These are phyloP conservation scores for Solanum medicagineum DNA, from an alignment of 257 asterid genomes.

Conservation along the genomic window DNA sequence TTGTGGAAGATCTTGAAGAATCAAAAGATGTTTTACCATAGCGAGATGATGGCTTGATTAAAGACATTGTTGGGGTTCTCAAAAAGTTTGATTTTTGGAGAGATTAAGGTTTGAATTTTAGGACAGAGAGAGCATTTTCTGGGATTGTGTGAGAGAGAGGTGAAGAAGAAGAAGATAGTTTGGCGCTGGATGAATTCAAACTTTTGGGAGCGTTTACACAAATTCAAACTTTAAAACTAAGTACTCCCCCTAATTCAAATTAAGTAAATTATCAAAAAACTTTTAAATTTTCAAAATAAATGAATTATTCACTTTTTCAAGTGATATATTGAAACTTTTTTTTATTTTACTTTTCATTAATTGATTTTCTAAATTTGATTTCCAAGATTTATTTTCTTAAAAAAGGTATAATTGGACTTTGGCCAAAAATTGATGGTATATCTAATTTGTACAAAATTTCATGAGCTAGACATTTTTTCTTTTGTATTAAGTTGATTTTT, in stretches of 20 bases:
- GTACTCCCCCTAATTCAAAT: no score
- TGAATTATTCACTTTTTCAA: no score
- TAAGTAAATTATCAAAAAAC: no score
- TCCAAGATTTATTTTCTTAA: no score
- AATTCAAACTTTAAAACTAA: no score
- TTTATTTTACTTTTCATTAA: no score
- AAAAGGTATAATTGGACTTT: no score
- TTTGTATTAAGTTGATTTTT: not conserved
- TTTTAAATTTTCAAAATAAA: no score
- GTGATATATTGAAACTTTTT: no score
- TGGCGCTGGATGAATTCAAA: constrained; percentile 2
- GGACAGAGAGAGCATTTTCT: not conserved
- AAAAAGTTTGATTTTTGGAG: not conserved
- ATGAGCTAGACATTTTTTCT: not conserved
- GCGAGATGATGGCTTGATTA: constrained; percentile 63
- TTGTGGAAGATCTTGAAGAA: constrained; percentile 43
- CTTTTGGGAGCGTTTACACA: not conserved
- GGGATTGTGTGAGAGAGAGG: not conserved
- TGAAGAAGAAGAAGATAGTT: not conserved
- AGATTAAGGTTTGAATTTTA: not conserved
- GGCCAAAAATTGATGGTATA: not conserved
- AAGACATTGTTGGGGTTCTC: constrained; percentile 37
- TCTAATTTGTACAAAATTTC: not conserved
- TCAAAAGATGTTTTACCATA: constrained; percentile 21
- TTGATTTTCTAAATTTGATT: no score